Conservation (phyloP, 148 eudicot genomes). For the Vaccinium myrtillus region DNA sequence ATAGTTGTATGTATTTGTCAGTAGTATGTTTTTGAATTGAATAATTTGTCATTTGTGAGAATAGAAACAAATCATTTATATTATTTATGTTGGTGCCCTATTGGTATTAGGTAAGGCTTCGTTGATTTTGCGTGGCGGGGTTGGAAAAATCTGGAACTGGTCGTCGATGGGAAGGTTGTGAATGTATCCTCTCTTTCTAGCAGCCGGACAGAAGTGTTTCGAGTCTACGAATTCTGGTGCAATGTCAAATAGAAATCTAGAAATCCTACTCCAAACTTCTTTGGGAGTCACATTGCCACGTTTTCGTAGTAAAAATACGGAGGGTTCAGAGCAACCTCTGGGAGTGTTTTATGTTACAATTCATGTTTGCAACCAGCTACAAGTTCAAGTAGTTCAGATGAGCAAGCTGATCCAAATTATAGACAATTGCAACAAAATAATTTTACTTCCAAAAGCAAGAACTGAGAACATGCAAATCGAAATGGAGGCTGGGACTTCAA, state of each 20-base stretch:
- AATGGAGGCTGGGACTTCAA: too few relatives aligned
- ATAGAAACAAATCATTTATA: too few relatives aligned
- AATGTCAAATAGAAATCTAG: slow-evolving; percentile 59
- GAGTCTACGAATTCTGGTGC: slow-evolving; percentile 82
- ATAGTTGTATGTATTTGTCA: too few relatives aligned
- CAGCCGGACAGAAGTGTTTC: slow-evolving; percentile 64
- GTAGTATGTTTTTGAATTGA: too few relatives aligned
- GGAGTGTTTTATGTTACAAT: slow-evolving; percentile 26
- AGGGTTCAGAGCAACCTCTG: slow-evolving; percentile 55
- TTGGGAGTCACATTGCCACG: slow-evolving; percentile 73
- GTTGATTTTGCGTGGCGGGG: slow-evolving; percentile 61
- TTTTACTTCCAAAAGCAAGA: too few relatives aligned
- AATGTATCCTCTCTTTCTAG: slow-evolving; percentile 74
- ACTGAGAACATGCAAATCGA: too few relatives aligned
- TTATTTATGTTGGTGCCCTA: background rate
- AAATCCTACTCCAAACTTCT: slow-evolving; percentile 84
- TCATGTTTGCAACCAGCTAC: too few relatives aligned
- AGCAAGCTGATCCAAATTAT: too few relatives aligned
- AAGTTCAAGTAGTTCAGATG: too few relatives aligned
- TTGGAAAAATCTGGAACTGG: slow-evolving; percentile 59
- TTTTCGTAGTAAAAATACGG: slow-evolving; percentile 87
- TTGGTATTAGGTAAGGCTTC: slow-evolving; percentile 61
- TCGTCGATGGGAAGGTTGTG: slow-evolving; percentile 69
- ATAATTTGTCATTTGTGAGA: too few relatives aligned
- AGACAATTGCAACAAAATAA: too few relatives aligned